A percentile compares a stretch with the other conserved stretches of the same genome.
Evolutionary conservation across 2,329 filamentous ascomycete species (phyloP).

Genomic region (Alternaria conjuncta): DNA sequence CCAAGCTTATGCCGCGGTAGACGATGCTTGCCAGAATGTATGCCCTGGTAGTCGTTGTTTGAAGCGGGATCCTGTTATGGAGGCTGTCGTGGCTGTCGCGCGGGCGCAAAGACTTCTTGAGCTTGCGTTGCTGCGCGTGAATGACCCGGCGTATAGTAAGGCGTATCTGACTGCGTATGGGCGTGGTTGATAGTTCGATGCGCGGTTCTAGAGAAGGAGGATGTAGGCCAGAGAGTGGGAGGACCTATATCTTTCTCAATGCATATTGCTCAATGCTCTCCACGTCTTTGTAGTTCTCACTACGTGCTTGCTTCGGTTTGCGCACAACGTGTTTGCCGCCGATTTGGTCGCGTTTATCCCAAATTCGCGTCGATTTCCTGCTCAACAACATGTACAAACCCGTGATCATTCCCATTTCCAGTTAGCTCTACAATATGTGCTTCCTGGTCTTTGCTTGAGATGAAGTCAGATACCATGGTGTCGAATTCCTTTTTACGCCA

Average conservation of each 20-base stretch:
- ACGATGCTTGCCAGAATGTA: background rate
- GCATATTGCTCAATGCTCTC: too few species aligned
- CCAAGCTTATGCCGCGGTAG: background rate
- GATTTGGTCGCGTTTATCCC: too few species aligned
- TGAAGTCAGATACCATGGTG: too few species aligned
- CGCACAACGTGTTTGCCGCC: background rate
- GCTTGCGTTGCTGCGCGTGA: background rate
- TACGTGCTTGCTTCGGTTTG: background rate
- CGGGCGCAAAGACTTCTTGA: background rate
- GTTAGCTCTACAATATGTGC: too few species aligned
- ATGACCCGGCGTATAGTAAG: background rate
- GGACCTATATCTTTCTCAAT: too few species aligned
- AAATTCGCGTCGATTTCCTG: too few species aligned
- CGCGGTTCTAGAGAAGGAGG: background rate
- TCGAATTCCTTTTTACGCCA: constrained; percentile 27
- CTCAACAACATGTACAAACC: too few species aligned
- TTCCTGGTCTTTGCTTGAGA: too few species aligned
- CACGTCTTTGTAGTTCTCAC: too few species aligned
- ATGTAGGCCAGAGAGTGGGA: too few species aligned
- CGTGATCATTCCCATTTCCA: too few species aligned
- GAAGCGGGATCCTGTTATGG: background rate
- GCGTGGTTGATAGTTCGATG: background rate
- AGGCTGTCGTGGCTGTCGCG: background rate
- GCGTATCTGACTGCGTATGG: background rate
- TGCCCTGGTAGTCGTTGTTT: background rate